Percentiles rank a stretch among this genome's conserved stretches.
Evolutionary conservation across 306 rosid genomes (phyloP).

Genomic region (Macrotyloma uniflorum): DNA sequence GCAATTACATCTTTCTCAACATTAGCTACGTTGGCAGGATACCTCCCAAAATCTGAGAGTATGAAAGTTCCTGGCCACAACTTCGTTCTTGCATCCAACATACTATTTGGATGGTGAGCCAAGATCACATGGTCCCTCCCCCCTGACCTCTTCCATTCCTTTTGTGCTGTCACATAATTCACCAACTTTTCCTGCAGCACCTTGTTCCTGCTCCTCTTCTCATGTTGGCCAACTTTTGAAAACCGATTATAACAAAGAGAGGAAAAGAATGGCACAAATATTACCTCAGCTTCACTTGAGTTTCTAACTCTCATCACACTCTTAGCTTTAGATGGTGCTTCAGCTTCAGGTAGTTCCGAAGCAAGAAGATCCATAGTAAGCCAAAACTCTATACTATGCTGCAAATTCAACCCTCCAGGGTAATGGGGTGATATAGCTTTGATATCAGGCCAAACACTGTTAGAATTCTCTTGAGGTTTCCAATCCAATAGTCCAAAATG

Average conservation of each 20-base stretch:
- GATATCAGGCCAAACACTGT: conserved; percentile 72
- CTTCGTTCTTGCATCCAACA: conserved; percentile 70
- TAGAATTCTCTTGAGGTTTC: conserved; percentile 43
- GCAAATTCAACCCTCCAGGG: conserved; percentile 81
- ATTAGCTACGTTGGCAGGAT: conserved; percentile 78
- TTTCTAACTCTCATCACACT: conserved; percentile 62
- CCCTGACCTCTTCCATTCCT: conserved; percentile 75
- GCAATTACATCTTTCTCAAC: conserved; percentile 83
- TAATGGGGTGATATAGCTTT: conserved; percentile 49
- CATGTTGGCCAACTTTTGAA: conserved; percentile 46
- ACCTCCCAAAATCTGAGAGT: conserved; percentile 86
- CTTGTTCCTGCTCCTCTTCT: conserved; percentile 57
- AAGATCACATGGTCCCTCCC: conserved; percentile 78
- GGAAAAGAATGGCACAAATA: conserved; percentile 84
- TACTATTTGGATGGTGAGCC: conserved; percentile 91
- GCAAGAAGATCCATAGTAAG: conserved; percentile 78
- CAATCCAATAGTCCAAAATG: conserved; percentile 78
- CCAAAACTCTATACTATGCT: conserved; percentile 90
- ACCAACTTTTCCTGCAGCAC: conserved; percentile 66
- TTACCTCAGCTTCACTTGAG: conserved; percentile 66
- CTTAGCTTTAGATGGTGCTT: conserved; percentile 34
- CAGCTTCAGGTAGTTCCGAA: conserved; percentile 52
- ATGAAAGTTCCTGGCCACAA: conserved; percentile 74
- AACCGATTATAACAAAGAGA: conserved; percentile 67
- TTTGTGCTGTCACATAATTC: conserved; percentile 51